Conservation (phyloP, 164 flowering plant species). For the Dillenia turbinata region DNA sequence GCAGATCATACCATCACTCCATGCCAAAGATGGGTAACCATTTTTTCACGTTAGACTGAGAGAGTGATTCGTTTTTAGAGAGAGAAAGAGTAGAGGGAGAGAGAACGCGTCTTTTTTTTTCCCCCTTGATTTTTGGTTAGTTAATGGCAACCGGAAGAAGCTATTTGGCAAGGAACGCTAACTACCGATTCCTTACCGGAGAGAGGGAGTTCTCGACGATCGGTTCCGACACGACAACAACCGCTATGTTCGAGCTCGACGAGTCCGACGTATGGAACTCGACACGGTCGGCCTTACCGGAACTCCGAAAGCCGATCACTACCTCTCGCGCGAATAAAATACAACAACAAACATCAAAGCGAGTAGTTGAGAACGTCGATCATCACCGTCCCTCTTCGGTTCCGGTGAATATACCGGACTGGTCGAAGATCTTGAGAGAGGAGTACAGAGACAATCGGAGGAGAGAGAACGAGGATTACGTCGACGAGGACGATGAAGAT, state of each 20-base stretch:
- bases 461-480: slow-evolving; percentile 20
- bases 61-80: background rate
- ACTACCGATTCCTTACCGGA: slow-evolving; percentile 35
- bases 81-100: background rate
- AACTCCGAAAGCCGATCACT: slow-evolving; percentile 18
- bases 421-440: slow-evolving; percentile 60
- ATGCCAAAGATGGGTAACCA: no score
- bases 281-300: slow-evolving; percentile 31
- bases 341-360: background rate
- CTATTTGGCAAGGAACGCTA: slow-evolving; percentile 27
- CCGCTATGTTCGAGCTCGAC: slow-evolving; percentile 30
- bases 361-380: background rate
- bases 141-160: slow-evolving; percentile 39
- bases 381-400: slow-evolving; percentile 21
- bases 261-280: slow-evolving; percentile 54
- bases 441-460: slow-evolving; percentile 41
- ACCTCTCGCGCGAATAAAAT: slow-evolving; percentile 9
- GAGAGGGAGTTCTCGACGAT: slow-evolving; percentile 15
- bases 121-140: no score
- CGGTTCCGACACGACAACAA: slow-evolving; percentile 11
- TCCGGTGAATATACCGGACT: slow-evolving; percentile 67
- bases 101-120: no score
- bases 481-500: slow-evolving; percentile 24
- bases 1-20: slow-evolving; percentile 7
- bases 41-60: background rate